These are phyloP conservation scores for Alliaria petiolata DNA, from an alignment of 345 rosid species.

Conservation along the genomic window DNA sequence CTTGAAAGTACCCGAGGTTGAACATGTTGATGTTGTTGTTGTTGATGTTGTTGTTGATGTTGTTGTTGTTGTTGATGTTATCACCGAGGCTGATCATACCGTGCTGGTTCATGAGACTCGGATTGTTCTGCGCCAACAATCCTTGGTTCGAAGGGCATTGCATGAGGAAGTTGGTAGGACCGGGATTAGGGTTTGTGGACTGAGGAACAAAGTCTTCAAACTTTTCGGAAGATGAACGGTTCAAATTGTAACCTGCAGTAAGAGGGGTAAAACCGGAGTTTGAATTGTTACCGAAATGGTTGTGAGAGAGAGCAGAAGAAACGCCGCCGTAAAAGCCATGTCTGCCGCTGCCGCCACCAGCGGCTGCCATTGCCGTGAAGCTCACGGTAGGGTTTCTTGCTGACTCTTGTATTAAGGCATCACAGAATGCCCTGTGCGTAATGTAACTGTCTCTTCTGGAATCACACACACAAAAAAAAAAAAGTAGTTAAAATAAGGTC, in stretches of 20 bases:
- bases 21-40: slow-evolving; percentile 30
- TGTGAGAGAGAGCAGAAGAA: slow-evolving; percentile 31
- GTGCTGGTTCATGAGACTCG: slow-evolving; percentile 27
- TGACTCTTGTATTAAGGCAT: slow-evolving; percentile 72
- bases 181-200: slow-evolving; percentile 27
- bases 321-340: slow-evolving; percentile 44
- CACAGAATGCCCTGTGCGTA: slow-evolving; percentile 85
- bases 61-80: slow-evolving; percentile 12
- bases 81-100: slow-evolving; percentile 26
- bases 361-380: slow-evolving; percentile 35
- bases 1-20: slow-evolving; percentile 57
- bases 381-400: slow-evolving; percentile 53
- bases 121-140: slow-evolving; percentile 19
- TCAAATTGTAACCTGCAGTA: slow-evolving; percentile 27
- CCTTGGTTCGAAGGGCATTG: slow-evolving; percentile 42
- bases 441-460: slow-evolving; percentile 82
- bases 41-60: no score
- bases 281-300: slow-evolving; percentile 12
- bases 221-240: slow-evolving; percentile 29
- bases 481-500: not conserved
- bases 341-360: slow-evolving; percentile 20
- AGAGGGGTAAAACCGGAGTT: slow-evolving; percentile 19
- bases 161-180: slow-evolving; percentile 40
- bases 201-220: slow-evolving; percentile 42
- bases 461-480: slow-evolving; percentile 1